Base-by-base conservation (phyloP, 2,329 filamentous ascomycete genomes). In the Penicillium polonicum region DNA sequence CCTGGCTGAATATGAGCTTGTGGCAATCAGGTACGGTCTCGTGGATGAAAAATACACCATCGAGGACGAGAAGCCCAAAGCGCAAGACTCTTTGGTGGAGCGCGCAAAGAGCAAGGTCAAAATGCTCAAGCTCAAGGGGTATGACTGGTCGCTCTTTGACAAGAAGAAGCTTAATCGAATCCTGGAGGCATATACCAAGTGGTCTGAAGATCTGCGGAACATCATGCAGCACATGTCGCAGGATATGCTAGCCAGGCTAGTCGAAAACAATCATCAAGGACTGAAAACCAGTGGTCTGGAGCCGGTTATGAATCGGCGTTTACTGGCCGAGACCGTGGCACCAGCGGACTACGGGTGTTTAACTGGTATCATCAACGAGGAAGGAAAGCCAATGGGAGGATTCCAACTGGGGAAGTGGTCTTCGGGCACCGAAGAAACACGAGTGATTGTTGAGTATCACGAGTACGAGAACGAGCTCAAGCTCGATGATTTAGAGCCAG, bases 141-240 rank as follows among this genome's bases (percentile, higher is more conserved):
- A 67, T 31, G 65, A 72, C 60, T 72, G 70, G 70, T 66, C 69
- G 4, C 62, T 72, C 7, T 72, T 71, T 41, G 69, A 72, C 53
- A 70, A 65, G 57, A 63, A 68, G 52, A 69, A 65, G 52, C 55
- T 72, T 48, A 51, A 65, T 27, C 42, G 45, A 9, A 61, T 70
- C 8, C 49, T 70, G 10, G 65, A 67, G 2, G 57, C 64, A 23
- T 70, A 72, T 33, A 67, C 66, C n/a, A 55, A 60, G 27, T 72
- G 65, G 69, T 66, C 68, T 2, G 59, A 60, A 27, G 63, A 59
- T 45, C 55, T 72, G 48, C 54, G 66, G 12, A 65, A 70, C 36
- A 29, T 72, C 19, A 72, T 72, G 68, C 65, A 68, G 55, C 65
- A 70, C 48, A 61, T 70, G 43, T 69, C 63, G 6, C 66, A 70